These are phyloP conservation scores for Trichosporon ovoides DNA, from an alignment of 1,284 basidiomycete species.

Conservation along the genomic window DNA sequence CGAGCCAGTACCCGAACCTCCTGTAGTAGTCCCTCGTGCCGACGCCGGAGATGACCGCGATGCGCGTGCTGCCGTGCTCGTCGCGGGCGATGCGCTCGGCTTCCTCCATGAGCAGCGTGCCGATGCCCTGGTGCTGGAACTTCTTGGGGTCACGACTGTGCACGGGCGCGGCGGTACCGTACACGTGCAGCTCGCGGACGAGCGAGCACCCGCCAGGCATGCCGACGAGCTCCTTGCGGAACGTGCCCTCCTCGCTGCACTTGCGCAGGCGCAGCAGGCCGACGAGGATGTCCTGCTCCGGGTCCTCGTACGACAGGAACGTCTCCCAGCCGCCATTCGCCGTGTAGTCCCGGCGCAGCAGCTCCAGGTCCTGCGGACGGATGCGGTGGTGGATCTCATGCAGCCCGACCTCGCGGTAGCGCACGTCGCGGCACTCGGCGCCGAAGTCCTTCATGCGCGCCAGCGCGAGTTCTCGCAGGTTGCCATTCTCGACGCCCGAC, in stretches of 20 bases:
- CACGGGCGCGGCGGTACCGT: slow-evolving; percentile 95
- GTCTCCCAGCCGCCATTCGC: slow-evolving; percentile 99
- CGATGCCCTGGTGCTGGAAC: slow-evolving; percentile 98
- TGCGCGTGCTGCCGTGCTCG: slow-evolving; percentile 77
- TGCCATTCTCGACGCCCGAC: slow-evolving; percentile 97
- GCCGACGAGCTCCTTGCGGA: slow-evolving; percentile 82
- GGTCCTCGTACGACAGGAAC: slow-evolving; percentile 98
- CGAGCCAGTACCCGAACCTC: slow-evolving; percentile 84
- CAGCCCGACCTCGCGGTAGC: slow-evolving; percentile 97
- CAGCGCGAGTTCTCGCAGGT: slow-evolving; percentile 89
- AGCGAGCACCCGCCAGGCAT: slow-evolving; percentile 80
- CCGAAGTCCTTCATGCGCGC: slow-evolving; percentile 99
- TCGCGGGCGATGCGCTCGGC: slow-evolving; percentile 97
- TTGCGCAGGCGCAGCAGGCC: slow-evolving; percentile 88
- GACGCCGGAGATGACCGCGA: slow-evolving; percentile 94
- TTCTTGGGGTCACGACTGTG: slow-evolving; percentile 96
- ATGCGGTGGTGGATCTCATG: slow-evolving; percentile 99
- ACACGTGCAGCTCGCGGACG: slow-evolving; percentile 96
- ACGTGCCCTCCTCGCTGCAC: slow-evolving; percentile 94
- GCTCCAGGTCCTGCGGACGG: slow-evolving; percentile 89
- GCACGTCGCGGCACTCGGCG: slow-evolving; percentile 92
- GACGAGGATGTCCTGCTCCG: slow-evolving; percentile 91
- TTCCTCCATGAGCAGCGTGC: slow-evolving; percentile 97
- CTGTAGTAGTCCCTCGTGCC: slow-evolving; percentile 93
- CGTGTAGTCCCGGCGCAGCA: slow-evolving; percentile 92